Conservation (phyloP, 352 stramenopile genomes). For the Phytophthora sansomeana region DNA sequence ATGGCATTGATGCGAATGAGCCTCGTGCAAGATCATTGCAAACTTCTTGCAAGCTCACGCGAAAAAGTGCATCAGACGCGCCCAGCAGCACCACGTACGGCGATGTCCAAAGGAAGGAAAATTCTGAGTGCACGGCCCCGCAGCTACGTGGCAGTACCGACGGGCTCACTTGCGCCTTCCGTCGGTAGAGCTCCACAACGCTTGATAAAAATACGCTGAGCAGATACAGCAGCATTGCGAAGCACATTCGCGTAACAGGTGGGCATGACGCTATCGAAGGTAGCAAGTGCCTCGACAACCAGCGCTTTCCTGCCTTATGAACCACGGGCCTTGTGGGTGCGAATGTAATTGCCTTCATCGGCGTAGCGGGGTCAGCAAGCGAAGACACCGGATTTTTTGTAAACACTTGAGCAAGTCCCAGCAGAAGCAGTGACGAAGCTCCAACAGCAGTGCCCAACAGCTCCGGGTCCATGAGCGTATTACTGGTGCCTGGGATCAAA, state of each 20-base stretch:
- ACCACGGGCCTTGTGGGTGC: slow-evolving; percentile 2
- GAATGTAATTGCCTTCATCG: slow-evolving; percentile 16
- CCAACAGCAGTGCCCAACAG: slow-evolving; percentile 43
- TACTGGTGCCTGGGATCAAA: slow-evolving; percentile 36
- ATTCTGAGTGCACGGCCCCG: slow-evolving; percentile 45
- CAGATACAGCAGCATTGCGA: slow-evolving; percentile 65
- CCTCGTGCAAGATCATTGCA: slow-evolving; percentile 47
- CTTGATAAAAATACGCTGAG: slow-evolving; percentile 76
- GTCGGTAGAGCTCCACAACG: slow-evolving; percentile 81
- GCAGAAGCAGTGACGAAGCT: slow-evolving; percentile 25
- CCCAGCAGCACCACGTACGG: slow-evolving; percentile 67
- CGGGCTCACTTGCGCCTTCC: slow-evolving; percentile 38
- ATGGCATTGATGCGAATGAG: slow-evolving; percentile 11
- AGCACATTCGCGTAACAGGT: slow-evolving; percentile 48
- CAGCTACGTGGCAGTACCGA: slow-evolving; percentile 27
- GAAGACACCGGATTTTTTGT: background rate
- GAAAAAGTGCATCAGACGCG: slow-evolving; percentile 67
- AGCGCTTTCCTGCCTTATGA: slow-evolving; percentile 9
- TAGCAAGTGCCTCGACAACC: slow-evolving; percentile 8
- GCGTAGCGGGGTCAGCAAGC: background rate
- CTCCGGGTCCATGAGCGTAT: slow-evolving; percentile 52
- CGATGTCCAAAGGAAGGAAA: slow-evolving; percentile 61
- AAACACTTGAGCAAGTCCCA: slow-evolving; percentile 25
- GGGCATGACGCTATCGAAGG: slow-evolving; percentile 24
- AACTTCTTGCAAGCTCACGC: slow-evolving; percentile 65